A percentile compares a stretch with the other conserved stretches of the same genome.
phyloP scores from a whole-genome alignment of 2,329 filamentous ascomycete species.

The Xylaria hypoxylon region DNA sequence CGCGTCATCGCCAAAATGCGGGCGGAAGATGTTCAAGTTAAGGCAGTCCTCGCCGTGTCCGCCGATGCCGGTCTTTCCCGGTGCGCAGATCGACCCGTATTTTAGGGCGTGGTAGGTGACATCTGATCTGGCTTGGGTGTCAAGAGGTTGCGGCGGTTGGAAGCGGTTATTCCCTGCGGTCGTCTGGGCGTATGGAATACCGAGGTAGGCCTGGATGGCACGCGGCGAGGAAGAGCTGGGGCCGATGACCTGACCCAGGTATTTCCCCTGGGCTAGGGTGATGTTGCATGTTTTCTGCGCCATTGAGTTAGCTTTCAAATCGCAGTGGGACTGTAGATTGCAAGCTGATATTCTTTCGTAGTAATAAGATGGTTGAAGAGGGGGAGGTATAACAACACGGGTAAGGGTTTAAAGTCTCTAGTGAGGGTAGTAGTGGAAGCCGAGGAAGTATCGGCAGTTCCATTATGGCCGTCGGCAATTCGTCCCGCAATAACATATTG shows the following conservation, averaged over 20 bases:
- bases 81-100: slow-evolving; percentile 55
- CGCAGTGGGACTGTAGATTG: not conserved
- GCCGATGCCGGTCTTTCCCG: slow-evolving; percentile 41
- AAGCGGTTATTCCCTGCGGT: slow-evolving; percentile 59
- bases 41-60: slow-evolving; percentile 64
- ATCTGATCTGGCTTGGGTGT: slow-evolving; percentile 40
- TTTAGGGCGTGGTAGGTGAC: slow-evolving; percentile 50
- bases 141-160: slow-evolving; percentile 55
- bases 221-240: slow-evolving; percentile 52
- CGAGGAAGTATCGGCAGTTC: slow-evolving; percentile 29
- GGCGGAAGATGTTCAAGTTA: slow-evolving; percentile 63
- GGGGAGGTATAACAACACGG: slow-evolving; percentile 2
- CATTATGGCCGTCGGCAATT: slow-evolving; percentile 28
- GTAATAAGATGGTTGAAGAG: not conserved
- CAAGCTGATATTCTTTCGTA: not conserved
- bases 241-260: slow-evolving; percentile 53
- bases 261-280: slow-evolving; percentile 55
- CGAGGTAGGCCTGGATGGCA: slow-evolving; percentile 60
- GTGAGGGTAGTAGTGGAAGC: slow-evolving; percentile 4
- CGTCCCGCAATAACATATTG: slow-evolving; percentile 10
- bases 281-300: slow-evolving; percentile 47
- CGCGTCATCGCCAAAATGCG: slow-evolving; percentile 49
- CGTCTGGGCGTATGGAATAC: slow-evolving; percentile 61
- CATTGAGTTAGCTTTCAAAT: slow-evolving; percentile 40
- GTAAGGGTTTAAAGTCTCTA: not conserved